Evolutionary conservation across 306 rosid species (phyloP), one percentile per base, ranked within the genome.

Genomic region (Prinsepia uniflora): DNA sequence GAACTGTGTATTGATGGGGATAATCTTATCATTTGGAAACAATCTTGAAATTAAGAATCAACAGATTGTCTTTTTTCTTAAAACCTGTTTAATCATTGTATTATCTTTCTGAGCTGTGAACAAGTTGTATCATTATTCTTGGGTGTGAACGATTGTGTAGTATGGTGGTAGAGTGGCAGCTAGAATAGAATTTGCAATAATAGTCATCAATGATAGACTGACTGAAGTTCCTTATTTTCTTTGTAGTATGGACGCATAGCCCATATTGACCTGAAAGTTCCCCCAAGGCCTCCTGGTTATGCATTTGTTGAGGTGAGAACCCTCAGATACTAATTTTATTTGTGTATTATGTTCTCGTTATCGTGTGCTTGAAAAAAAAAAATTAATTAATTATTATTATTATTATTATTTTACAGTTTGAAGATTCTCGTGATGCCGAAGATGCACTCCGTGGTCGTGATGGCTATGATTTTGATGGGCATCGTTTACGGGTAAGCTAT

Each of bases 211-310:
- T 30, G 36, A 30, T 43, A 13, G 70, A 47, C 43, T 66, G 70
- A 24, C 70, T 22, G 13, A 46, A 22, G n/a, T 49, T 69, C 9
- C 55, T 63, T 55, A 48, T 45, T 71, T 75, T 20, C 34, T 45
- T 58, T 39, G 72, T 84, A 95, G 99, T 95, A 89, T 81, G 99
- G 97, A 63, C 96, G 84, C 76, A 86, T 95, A 68, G 84, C 92
- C 5, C 96, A 95, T 70, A 88, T 95, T 77, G 97, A 95, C 78
- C 85, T 91, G 15, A 95, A 95, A 87, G 99, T 95, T 47, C 99
- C 99, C 6, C 99, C 99, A 19, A 95, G 97, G 75, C 99, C 99
- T 39, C 99, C 99, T 22, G 99, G 97, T 65, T 95, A 95, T 75
- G 99, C 99, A 57, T 95, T 95, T 80, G 96, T 95, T 48, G 97